phyloP scores from a whole-genome alignment of 2,329 filamentous ascomycete species.

The Cladosporium sp. region DNA sequence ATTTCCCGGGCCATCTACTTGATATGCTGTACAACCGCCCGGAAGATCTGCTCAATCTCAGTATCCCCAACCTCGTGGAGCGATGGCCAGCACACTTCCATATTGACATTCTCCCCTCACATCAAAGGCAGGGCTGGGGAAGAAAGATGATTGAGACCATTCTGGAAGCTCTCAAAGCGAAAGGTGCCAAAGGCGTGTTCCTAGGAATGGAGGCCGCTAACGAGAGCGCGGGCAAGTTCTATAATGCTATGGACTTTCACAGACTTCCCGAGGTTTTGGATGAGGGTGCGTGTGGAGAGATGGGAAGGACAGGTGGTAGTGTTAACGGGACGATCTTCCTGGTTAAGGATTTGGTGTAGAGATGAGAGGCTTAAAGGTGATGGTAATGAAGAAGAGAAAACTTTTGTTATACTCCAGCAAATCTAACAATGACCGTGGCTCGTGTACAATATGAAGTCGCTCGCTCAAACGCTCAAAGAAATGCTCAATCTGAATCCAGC shows the following conservation, averaged over 20 bases:
- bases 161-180: slow-evolving; percentile 20
- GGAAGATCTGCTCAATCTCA: slow-evolving; percentile 17
- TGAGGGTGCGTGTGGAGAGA: slow-evolving; percentile 10
- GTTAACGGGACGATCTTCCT: not conserved
- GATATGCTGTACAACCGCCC: slow-evolving; percentile 13
- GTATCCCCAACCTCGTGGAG: slow-evolving; percentile 19
- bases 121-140: slow-evolving; percentile 32
- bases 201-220: slow-evolving; percentile 34
- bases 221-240: slow-evolving; percentile 21
- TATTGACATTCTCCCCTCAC: slow-evolving; percentile 33
- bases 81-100: slow-evolving; percentile 36
- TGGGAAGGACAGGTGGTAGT: not conserved
- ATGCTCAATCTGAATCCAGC: not conserved
- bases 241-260: slow-evolving; percentile 9
- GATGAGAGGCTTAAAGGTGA: not conserved
- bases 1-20: slow-evolving; percentile 7
- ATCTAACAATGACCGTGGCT: not conserved
- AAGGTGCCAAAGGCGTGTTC: slow-evolving; percentile 31
- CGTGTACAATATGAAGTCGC: not conserved
- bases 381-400: too few species aligned
- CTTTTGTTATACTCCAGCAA: not conserved
- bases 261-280: not conserved
- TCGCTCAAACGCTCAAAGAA: slow-evolving; percentile 8
- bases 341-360: not conserved
- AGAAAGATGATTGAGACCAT: slow-evolving; percentile 26